phyloP scores from a whole-genome alignment of 495 filamentous ascomycete species.

The Neurospora sp. region DNA sequence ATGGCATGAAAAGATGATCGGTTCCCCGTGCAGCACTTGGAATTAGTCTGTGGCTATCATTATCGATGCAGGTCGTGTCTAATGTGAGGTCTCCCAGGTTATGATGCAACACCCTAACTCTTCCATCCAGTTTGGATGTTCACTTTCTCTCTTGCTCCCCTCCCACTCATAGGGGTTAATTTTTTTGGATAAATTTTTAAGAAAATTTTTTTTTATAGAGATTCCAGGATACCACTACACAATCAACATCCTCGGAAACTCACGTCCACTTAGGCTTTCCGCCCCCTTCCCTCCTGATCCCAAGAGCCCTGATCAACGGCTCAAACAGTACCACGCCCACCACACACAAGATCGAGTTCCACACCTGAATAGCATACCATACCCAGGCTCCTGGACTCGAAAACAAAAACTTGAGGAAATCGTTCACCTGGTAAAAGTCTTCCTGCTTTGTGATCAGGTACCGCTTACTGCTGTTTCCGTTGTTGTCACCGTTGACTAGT shows the following conservation, averaged over 20 bases:
- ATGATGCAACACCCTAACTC: background rate
- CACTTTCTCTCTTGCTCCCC: background rate
- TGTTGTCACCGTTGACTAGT: background rate
- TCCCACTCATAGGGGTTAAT: background rate
- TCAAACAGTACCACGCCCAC: conserved; percentile 32
- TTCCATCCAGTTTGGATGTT: background rate
- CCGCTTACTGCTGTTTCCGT: conserved; percentile 3
- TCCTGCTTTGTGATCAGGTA: conserved; percentile 70
- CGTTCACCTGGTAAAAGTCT: conserved; percentile 72
- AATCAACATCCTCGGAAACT: background rate
- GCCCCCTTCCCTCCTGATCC: background rate
- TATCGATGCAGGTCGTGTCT: background rate
- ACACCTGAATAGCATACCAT: conserved; percentile 44
- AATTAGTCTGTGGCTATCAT: background rate
- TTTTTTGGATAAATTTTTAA: too few species aligned
- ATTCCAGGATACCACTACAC: background rate
- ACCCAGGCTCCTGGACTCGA: conserved; percentile 40
- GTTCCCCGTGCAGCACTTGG: background rate
- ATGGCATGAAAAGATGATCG: background rate
- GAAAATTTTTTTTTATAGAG: background rate
- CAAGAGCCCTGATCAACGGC: conserved; percentile 7
- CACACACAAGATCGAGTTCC: conserved; percentile 52
- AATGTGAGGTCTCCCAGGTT: background rate
- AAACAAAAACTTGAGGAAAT: conserved; percentile 61
- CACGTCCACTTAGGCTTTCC: background rate